phyloP scores from a whole-genome alignment of 345 rosid species.

The Balakata baccata region DNA sequence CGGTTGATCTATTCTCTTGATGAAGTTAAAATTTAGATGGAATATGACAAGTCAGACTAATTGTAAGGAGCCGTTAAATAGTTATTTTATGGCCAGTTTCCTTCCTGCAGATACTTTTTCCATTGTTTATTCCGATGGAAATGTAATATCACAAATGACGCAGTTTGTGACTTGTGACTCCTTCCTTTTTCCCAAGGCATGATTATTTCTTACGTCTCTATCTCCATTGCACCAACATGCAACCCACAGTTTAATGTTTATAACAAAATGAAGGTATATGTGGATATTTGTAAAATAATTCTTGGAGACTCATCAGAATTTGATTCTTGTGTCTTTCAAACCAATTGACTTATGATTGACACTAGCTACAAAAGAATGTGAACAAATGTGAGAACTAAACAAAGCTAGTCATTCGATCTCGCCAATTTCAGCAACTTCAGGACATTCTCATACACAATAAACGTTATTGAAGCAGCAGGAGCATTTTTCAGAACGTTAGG shows the following conservation, averaged over 20 bases:
- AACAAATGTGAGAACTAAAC: background rate
- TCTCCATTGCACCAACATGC: background rate
- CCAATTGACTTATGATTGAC: background rate
- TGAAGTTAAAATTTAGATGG: background rate
- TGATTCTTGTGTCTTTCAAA: background rate
- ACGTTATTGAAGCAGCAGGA: constrained; percentile 87
- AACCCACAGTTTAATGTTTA: background rate
- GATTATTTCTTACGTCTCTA: background rate
- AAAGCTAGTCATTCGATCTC: constrained; percentile 14
- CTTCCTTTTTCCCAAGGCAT: background rate
- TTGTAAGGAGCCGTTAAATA: background rate
- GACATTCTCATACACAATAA: constrained; percentile 81
- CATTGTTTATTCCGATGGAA: no score
- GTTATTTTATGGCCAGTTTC: background rate
- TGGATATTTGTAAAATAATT: background rate
- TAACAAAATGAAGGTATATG: background rate
- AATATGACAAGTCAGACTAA: no score
- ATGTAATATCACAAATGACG: background rate
- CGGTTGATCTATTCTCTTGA: no score
- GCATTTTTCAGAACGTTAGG: constrained; percentile 80
- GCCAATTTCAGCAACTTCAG: constrained; percentile 48
- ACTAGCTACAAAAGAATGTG: background rate
- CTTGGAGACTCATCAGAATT: background rate
- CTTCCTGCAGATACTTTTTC: background rate
- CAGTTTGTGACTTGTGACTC: background rate